These are phyloP conservation scores for Aspergillus sp. DNA, from an alignment of 2,329 filamentous ascomycete species.

Conservation along the genomic window DNA sequence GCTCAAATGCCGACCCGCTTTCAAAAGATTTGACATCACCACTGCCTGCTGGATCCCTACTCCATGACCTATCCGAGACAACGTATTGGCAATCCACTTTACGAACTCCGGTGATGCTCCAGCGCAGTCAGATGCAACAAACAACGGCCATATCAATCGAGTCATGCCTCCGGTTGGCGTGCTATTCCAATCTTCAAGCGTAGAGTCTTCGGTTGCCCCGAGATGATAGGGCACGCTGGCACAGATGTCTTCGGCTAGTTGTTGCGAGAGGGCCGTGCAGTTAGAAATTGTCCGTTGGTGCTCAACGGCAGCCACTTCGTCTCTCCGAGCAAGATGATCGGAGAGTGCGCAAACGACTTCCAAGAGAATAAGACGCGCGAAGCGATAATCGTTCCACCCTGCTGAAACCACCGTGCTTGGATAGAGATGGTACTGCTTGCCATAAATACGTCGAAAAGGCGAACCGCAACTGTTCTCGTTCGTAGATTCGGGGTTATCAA, in stretches of 20 bases:
- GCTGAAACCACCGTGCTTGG: conserved; percentile 15
- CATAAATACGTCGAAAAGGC: conserved; percentile 4
- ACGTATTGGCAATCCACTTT: conserved; percentile 1
- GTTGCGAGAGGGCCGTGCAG: not conserved
- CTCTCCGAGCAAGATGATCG: not conserved
- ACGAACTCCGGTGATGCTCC: not conserved
- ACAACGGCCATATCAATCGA: conserved; percentile 5
- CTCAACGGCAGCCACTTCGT: not conserved
- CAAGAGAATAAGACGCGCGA: conserved; percentile 22
- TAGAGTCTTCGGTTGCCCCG: not conserved
- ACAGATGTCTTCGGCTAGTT: conserved; percentile 20
- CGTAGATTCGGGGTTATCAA: not conserved
- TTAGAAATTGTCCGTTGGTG: conserved; percentile 4
- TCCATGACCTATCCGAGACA: conserved; percentile 1
- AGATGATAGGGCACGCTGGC: conserved; percentile 19
- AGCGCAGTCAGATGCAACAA: conserved; percentile 1
- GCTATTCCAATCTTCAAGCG: not conserved
- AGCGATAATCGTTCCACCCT: conserved; percentile 25
- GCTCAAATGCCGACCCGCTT: not conserved
- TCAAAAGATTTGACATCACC: conserved; percentile 4
- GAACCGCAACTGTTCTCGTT: not conserved
- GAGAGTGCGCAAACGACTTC: conserved; percentile 8
- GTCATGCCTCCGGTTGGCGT: not conserved
- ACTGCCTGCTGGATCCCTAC: conserved; percentile 5
- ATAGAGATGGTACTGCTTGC: conserved; percentile 21